phyloP scores from a whole-genome alignment of 2,329 filamentous ascomycete genomes.

The Verticillium dahliae region DNA sequence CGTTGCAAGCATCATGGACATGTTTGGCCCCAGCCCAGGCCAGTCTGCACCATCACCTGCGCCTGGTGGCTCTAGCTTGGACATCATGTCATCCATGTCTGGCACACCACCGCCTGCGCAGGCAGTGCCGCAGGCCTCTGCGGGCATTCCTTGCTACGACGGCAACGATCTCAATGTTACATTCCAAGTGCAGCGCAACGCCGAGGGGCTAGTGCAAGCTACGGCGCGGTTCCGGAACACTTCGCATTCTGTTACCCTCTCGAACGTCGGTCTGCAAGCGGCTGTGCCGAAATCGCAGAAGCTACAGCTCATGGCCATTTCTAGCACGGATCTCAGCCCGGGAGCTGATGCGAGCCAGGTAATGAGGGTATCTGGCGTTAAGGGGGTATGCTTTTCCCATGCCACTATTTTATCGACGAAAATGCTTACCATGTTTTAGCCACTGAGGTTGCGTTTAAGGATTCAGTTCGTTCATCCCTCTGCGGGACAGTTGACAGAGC shows the following conservation, averaged over 20 bases:
- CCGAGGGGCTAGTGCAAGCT: constrained; percentile 73
- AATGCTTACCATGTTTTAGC: constrained; percentile 41
- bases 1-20: constrained; percentile 78
- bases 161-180: constrained; percentile 79
- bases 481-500: constrained; percentile 70
- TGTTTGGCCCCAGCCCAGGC: constrained; percentile 49
- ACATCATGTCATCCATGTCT: constrained; percentile 41
- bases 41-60: constrained; percentile 21
- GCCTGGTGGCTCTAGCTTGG: constrained; percentile 28
- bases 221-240: constrained; percentile 78
- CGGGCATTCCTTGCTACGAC: constrained; percentile 69
- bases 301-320: constrained; percentile 85
- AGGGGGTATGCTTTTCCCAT: constrained; percentile 65
- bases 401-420: not conserved
- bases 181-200: constrained; percentile 77
- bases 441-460: constrained; percentile 78
- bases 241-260: constrained; percentile 58
- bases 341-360: constrained; percentile 82
- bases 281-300: constrained; percentile 97
- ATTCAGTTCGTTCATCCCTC: constrained; percentile 71
- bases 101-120: constrained; percentile 18
- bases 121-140: constrained; percentile 32
- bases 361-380: constrained; percentile 81
- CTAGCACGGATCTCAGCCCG: constrained; percentile 65
- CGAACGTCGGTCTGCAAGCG: constrained; percentile 78